Conservation (phyloP, 2,329 filamentous ascomycete genomes). For the Ilyonectria destructans region DNA sequence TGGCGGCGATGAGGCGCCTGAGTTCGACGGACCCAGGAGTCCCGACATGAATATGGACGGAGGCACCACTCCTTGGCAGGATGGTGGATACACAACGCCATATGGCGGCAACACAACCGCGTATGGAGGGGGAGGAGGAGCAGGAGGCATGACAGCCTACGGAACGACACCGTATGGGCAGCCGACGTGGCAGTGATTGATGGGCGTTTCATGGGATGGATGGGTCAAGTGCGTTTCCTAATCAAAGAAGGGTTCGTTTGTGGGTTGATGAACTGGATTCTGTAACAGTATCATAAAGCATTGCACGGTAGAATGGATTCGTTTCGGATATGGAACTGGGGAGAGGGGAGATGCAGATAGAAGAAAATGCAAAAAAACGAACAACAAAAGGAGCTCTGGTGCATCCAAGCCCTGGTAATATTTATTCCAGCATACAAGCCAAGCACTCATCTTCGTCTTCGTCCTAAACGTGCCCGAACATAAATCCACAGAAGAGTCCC, state of each 20-base stretch:
- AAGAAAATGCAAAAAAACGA: constrained; percentile 20
- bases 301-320: constrained; percentile 49
- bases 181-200: constrained; percentile 63
- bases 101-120: constrained; percentile 77
- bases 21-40: constrained; percentile 77
- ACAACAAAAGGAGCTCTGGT: constrained; percentile 15
- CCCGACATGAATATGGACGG: constrained; percentile 76
- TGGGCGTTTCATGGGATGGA: constrained; percentile 46
- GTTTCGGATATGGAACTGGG: constrained; percentile 28
- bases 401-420: constrained; percentile 19
- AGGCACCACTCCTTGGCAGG: constrained; percentile 70
- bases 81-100: constrained; percentile 79
- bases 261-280: constrained; percentile 39
- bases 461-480: constrained; percentile 20
- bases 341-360: neutral
- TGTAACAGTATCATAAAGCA: constrained; percentile 47
- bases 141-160: constrained; percentile 74
- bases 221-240: constrained; percentile 38
- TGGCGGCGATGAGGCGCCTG: constrained; percentile 69
- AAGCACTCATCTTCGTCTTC: neutral
- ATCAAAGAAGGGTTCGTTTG: constrained; percentile 41
- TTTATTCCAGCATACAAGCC: constrained; percentile 8
- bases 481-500: constrained; percentile 8
- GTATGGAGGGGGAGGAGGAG: constrained; percentile 70
- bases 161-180: constrained; percentile 72